These are phyloP conservation scores for Phytopythium cucurbitacearum DNA, from an alignment of 352 stramenopile genomes.

Conservation along the genomic window DNA sequence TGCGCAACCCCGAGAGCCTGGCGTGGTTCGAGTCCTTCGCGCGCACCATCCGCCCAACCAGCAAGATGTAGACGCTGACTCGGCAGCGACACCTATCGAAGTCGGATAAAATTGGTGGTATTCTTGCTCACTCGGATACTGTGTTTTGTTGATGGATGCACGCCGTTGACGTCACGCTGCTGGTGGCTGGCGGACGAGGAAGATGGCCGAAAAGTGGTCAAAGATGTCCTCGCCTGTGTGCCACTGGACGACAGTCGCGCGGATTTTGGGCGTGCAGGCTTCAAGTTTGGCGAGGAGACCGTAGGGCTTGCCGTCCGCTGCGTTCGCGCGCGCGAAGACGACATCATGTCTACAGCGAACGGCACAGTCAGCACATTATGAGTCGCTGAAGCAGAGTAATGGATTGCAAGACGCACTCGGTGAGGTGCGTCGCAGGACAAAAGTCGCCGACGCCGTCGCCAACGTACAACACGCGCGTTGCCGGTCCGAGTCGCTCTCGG, in stretches of 20 bases:
- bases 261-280: slow-evolving; percentile 19
- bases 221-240: slow-evolving; percentile 48
- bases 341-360: slow-evolving; percentile 29
- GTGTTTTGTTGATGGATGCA: too few relatives aligned
- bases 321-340: slow-evolving; percentile 40
- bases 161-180: too few relatives aligned
- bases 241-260: slow-evolving; percentile 41
- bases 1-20: slow-evolving; percentile 66
- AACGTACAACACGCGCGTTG: slow-evolving; percentile 45
- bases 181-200: too few relatives aligned
- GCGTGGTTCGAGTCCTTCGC: slow-evolving; percentile 55
- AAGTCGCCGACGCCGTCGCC: slow-evolving; percentile 48
- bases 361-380: too few relatives aligned
- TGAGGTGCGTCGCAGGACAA: slow-evolving; percentile 36
- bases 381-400: background rate
- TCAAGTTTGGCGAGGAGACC: slow-evolving; percentile 33
- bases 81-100: too few relatives aligned
- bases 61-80: too few relatives aligned
- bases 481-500: slow-evolving; percentile 8
- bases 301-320: slow-evolving; percentile 23
- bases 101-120: too few relatives aligned
- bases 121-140: too few relatives aligned
- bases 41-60: slow-evolving; percentile 8
- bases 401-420: slow-evolving; percentile 16
- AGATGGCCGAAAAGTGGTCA: slow-evolving; percentile 12